Percentiles rank a stretch among this genome's conserved stretches.
Evolutionary conservation across 768 basidiomycete genomes (phyloP).

Genomic region (Lactarius sanguifluus): DNA sequence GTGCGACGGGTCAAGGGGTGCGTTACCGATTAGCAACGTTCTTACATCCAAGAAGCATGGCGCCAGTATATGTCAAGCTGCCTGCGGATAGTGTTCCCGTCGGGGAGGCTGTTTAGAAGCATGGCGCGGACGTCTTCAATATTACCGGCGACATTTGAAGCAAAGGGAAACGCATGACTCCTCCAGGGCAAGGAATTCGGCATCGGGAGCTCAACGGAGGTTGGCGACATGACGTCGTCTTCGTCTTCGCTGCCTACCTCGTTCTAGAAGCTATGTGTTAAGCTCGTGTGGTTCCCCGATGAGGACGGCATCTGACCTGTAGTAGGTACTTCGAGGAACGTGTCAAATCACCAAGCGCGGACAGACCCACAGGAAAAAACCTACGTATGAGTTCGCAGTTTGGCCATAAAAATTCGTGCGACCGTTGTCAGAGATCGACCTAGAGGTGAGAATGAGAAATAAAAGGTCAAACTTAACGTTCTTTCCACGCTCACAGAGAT

Average conservation of each 20-base stretch:
- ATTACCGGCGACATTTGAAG: constrained; percentile 42
- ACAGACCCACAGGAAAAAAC: constrained; percentile 31
- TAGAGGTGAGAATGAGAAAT: constrained; percentile 36
- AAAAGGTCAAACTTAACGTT: constrained; percentile 4
- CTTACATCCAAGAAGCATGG: constrained; percentile 73
- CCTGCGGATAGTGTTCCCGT: constrained; percentile 34
- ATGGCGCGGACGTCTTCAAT: constrained; percentile 45
- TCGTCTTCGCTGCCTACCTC: constrained; percentile 60
- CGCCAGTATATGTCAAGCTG: constrained; percentile 58
- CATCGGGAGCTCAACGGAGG: constrained; percentile 41
- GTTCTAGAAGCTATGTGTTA: constrained; percentile 42
- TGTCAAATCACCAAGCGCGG: constrained; percentile 17
- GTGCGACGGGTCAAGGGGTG: constrained; percentile 9
- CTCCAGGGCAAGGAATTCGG: constrained; percentile 60
- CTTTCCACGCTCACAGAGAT: constrained; percentile 47
- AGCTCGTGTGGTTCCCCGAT: constrained; percentile 19
- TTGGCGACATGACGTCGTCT: constrained; percentile 40
- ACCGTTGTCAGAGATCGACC: constrained; percentile 62
- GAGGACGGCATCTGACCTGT: constrained; percentile 45
- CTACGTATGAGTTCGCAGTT: constrained; percentile 69
- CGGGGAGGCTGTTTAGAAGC: constrained; percentile 50
- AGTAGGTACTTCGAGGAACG: constrained; percentile 53
- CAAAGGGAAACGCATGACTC: constrained; percentile 59
- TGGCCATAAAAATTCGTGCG: constrained; percentile 65
- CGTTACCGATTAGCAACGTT: constrained; percentile 25